Percentiles rank a stretch among this genome's conserved stretches.
Evolutionary conservation across 306 rosid species (phyloP).

Genomic region (Cucurbita ficifolia): DNA sequence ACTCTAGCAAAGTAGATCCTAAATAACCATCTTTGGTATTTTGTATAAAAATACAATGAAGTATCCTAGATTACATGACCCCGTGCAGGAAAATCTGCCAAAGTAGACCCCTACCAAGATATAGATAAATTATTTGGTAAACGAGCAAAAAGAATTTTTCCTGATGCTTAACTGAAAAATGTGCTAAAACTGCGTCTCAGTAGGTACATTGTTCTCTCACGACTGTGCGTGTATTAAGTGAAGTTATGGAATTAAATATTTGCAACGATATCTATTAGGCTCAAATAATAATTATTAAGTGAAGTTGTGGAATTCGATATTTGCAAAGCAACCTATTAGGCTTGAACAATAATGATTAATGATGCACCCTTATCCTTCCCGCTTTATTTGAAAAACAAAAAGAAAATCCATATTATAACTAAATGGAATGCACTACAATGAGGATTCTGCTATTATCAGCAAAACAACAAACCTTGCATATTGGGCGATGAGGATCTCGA

Average conservation of each 20-base stretch:
- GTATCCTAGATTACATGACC: background rate
- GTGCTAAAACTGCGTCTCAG: background rate
- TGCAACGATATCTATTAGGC: no score
- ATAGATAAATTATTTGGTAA: background rate
- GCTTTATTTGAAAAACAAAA: background rate
- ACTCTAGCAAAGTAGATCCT: background rate
- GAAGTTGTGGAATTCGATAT: background rate
- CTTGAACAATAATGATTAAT: background rate
- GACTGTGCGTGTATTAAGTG: background rate
- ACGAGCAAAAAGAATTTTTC: background rate
- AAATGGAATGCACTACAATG: background rate
- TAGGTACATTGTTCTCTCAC: background rate
- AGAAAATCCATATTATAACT: background rate
- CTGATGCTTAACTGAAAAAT: background rate
- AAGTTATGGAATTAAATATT: no score
- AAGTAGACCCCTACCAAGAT: background rate
- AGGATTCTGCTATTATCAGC: background rate
- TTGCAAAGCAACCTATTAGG: background rate
- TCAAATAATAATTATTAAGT: no score
- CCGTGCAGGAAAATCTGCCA: background rate
- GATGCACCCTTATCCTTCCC: background rate
- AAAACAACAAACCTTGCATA: constrained; percentile 51
- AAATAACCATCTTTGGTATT: background rate
- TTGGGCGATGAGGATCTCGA: constrained; percentile 84
- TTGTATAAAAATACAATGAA: background rate